Conservation (phyloP, 1,284 basidiomycete species). For the Wolfiporia cocos region DNA sequence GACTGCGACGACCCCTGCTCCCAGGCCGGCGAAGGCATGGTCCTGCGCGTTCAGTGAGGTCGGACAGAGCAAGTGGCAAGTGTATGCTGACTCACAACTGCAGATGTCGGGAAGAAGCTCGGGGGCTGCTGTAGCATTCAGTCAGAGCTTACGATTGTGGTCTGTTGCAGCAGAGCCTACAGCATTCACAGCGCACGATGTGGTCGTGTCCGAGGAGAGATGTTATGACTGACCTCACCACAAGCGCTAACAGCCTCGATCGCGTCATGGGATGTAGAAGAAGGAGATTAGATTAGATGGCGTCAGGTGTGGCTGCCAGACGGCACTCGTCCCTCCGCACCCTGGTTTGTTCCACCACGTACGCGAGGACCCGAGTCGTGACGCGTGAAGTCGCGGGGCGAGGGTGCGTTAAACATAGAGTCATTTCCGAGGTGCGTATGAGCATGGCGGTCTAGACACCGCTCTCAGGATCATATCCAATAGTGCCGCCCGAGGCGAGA, state of each 20-base stretch:
- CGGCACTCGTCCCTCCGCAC: background rate
- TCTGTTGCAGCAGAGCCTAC: background rate
- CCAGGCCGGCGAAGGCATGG: slow-evolving; percentile 91
- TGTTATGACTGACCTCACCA: too few relatives aligned
- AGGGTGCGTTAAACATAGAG: too few relatives aligned
- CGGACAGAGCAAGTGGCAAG: background rate
- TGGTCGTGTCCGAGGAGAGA: too few relatives aligned
- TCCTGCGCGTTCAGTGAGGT: slow-evolving; percentile 43
- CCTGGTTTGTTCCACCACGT: too few relatives aligned
- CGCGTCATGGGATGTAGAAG: background rate
- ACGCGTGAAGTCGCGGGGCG: too few relatives aligned
- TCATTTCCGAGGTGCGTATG: too few relatives aligned
- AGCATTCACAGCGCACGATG: too few relatives aligned
- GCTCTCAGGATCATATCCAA: too few relatives aligned
- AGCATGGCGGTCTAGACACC: too few relatives aligned
- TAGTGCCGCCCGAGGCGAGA: too few relatives aligned
- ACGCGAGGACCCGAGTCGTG: too few relatives aligned
- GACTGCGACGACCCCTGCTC: slow-evolving; percentile 89
- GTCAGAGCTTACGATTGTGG: slow-evolving; percentile 1
- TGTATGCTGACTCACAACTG: slow-evolving; percentile 42
- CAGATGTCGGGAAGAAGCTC: slow-evolving; percentile 70
- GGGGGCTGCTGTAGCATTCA: slow-evolving; percentile 25
- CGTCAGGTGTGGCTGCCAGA: background rate
- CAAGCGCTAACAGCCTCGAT: background rate
- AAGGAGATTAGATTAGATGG: slow-evolving; percentile 1